phyloP scores from a whole-genome alignment of 2,329 filamentous ascomycete genomes.

The Emericellopsis cladophorae region DNA sequence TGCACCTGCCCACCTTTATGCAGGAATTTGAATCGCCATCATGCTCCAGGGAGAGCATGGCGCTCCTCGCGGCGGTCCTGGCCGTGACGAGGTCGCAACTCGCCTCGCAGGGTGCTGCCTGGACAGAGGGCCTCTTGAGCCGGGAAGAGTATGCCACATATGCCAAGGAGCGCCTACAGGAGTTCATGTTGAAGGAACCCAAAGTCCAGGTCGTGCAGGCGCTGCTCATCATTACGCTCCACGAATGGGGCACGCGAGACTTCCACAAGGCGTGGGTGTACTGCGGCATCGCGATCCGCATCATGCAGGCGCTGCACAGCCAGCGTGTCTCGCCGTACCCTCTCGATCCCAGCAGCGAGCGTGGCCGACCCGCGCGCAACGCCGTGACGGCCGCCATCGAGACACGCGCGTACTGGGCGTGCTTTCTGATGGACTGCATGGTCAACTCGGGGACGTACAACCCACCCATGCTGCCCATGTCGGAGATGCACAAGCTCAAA shows the following conservation, averaged over 20 bases:
- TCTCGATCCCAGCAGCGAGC: conserved; percentile 9
- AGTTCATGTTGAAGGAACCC: conserved; percentile 13
- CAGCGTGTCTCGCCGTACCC: conserved; percentile 13
- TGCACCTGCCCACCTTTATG: conserved; percentile 18
- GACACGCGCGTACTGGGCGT: conserved; percentile 29
- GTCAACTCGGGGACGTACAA: conserved; percentile 27
- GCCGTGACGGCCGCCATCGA: conserved; percentile 15
- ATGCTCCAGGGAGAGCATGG: conserved; percentile 12
- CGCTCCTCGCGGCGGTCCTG: conserved; percentile 15
- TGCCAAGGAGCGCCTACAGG: conserved; percentile 11
- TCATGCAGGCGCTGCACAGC: conserved; percentile 22
- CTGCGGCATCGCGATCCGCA: conserved; percentile 23
- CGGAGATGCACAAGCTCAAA: conserved; percentile 18
- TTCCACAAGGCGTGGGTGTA: conserved; percentile 30
- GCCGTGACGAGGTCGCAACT: conserved; percentile 17
- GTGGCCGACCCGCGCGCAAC: conserved; percentile 7
- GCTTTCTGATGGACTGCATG: conserved; percentile 30
- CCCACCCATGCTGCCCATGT: conserved; percentile 20
- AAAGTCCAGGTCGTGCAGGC: conserved; percentile 22
- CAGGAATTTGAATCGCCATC: conserved; percentile 7
- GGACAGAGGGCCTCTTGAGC: conserved; percentile 14
- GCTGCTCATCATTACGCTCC: conserved; percentile 22
- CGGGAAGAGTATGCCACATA: conserved; percentile 19
- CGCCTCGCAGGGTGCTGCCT: conserved; percentile 12
- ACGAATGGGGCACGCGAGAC: conserved; percentile 28